Conservation (phyloP, 345 rosid genomes). For the Hibiscus trionum region DNA sequence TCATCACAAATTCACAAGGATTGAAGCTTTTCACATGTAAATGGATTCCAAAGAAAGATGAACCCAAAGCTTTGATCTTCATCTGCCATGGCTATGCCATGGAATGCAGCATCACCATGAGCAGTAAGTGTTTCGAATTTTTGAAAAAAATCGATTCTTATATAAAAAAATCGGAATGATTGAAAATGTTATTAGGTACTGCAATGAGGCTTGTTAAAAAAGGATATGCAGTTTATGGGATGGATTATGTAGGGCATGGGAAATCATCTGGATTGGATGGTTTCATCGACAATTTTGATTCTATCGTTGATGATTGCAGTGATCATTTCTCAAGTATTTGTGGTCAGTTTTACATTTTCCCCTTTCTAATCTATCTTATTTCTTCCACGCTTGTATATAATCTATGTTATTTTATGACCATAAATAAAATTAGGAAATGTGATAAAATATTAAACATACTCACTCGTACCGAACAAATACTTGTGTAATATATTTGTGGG, state of each 20-base stretch:
- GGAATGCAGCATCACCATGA: constrained; percentile 90
- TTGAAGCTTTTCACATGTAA: constrained; percentile 60
- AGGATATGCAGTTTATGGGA: constrained; percentile 59
- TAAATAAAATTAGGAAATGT: too few relatives aligned
- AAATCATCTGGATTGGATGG: constrained; percentile 54
- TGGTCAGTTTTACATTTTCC: constrained; percentile 24
- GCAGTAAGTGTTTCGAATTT: constrained; percentile 28
- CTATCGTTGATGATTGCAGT: constrained; percentile 46
- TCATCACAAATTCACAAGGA: constrained; percentile 46
- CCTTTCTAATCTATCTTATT: too few relatives aligned
- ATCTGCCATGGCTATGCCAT: constrained; percentile 84
- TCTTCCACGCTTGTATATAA: too few relatives aligned
- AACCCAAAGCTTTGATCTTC: constrained; percentile 64
- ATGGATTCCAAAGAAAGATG: constrained; percentile 49
- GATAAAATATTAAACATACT: too few relatives aligned
- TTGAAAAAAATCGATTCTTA: not conserved
- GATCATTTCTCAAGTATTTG: constrained; percentile 44
- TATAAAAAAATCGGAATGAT: not conserved
- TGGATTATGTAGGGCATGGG: constrained; percentile 85
- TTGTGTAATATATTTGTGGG: not conserved
- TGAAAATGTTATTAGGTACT: constrained; percentile 33
- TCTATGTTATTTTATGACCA: too few relatives aligned
- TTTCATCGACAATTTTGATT: constrained; percentile 41
- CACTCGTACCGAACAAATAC: too few relatives aligned
- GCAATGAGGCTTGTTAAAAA: constrained; percentile 47